These are phyloP conservation scores for Boehmeria nivea DNA, from an alignment of 306 rosid species.

Conservation along the genomic window DNA sequence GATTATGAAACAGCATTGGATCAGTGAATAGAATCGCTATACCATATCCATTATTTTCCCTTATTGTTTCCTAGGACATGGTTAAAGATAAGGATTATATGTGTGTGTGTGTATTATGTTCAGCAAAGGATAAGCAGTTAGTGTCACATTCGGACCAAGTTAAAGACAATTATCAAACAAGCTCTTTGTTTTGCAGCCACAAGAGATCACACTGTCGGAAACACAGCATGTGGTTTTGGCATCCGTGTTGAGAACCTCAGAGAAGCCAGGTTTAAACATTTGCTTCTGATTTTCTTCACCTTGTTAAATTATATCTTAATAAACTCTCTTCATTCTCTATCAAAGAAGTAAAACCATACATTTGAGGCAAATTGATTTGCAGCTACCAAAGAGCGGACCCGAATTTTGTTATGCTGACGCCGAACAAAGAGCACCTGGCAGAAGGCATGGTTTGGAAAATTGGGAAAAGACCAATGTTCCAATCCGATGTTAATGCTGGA, in stretches of 20 bases:
- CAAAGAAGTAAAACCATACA: not conserved
- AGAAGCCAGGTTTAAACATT: slow-evolving; percentile 87
- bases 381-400: slow-evolving; percentile 98
- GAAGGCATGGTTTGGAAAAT: slow-evolving; percentile 73
- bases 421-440: slow-evolving; percentile 82
- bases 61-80: too few species aligned
- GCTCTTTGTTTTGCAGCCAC: slow-evolving; percentile 42
- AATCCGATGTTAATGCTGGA: slow-evolving; percentile 64
- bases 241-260: slow-evolving; percentile 75
- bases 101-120: too few species aligned
- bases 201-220: slow-evolving; percentile 53
- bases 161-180: too few species aligned
- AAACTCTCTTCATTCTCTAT: not conserved
- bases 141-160: too few species aligned
- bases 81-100: too few species aligned
- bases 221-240: slow-evolving; percentile 70
- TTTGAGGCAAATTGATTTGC: slow-evolving; percentile 20
- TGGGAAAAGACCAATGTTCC: slow-evolving; percentile 75
- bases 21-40: too few species aligned
- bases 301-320: not conserved
- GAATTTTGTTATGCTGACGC: slow-evolving; percentile 86
- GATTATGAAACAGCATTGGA: too few species aligned
- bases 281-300: not conserved
- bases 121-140: too few species aligned
- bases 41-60: too few species aligned